Base-by-base conservation (phyloP, 2,329 filamentous ascomycete species). In the Pestalotiopsis sp. region DNA sequence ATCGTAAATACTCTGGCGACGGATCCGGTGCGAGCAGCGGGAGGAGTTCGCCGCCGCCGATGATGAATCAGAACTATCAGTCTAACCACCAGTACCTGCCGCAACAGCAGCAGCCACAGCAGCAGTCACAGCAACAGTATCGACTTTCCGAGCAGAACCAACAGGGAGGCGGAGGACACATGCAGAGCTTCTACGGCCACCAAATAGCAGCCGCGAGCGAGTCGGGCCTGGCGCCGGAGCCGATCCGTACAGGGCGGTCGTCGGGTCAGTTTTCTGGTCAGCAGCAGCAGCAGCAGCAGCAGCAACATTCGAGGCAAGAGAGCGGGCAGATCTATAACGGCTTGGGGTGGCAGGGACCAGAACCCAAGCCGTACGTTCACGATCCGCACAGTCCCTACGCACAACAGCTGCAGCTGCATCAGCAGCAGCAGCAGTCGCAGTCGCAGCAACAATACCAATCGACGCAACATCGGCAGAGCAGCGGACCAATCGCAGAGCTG, bases 151-250 rank as follows among this genome's bases (percentile, higher is more conserved):
- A n/a, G 6, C 41, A 61, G 31, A 45, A 66, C 27, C 68, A 58
- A 17, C 52, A 57, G 20, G 40, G 14, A 31, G 27, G 25, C 13
- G 11, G 12, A 23, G 57, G 38, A 23, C 58, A 52, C 17, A 36
- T 65, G 14, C 27, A 57, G 27, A 52, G 49, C 1, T 45, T 69
- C 17, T 68, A 69, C 40, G 52, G 60, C 5, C 41, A 68, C 36
- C 66, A 57, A 5, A 49, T 57, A 20, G 68, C 68, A n/a, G 68
- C 68, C 20, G 68, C 68, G 13, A 69, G 68, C 31, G 68, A 69
- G 56, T 57, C 61, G 12, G 66, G 63, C 13, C 40, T 69, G 57
- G 23, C 38, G 12, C 59, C 65, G 3, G 68, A 66, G 12, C 38
- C 68, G 13, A 36, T 67, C 31, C 38, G 6, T 38, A 36, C 68